Evolutionary conservation across 1,284 basidiomycete genomes (phyloP), one percentile per base, ranked within the genome.

Genomic region (Gomphus bonarii): DNA sequence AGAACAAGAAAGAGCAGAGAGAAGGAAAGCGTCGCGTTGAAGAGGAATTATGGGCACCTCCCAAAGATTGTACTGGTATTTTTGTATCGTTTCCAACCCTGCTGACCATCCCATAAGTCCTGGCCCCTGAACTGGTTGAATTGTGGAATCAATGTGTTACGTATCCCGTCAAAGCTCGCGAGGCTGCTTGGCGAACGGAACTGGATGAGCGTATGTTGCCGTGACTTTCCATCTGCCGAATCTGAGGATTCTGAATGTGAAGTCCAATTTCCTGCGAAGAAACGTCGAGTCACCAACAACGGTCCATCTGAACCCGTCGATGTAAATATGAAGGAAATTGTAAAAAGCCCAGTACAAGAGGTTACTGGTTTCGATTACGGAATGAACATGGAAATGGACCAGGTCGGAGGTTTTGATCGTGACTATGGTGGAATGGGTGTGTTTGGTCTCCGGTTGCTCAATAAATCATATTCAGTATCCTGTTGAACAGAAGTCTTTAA

Each of bases 21-120:
- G 73, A 77, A 40, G 74, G 74, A 50, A 73, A 70, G 30, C 75
- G 71, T 60, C 63, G 82, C 7, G 70, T 88, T 33, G 78, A 85
- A 58, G 75, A 81, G 49, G 74, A 85, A 67, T 70, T 91, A 11
- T 88, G 80, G 76, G 78, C 80, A n/a, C 78, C 75, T 22, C 88
- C 88, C 0, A 69, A 69, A 53, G 78, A 79, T 59, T 75, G 87
- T 90, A 65, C 68, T 81, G 68, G 12, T 22, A 12, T 25, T 20
- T 2, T 42, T 59, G 20, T 18, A 20, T 12, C 11, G 49, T 16
- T 52, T 20, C n/a, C 42, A 49, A 10, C n/a, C 16, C 14, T 33
- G 22, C 43, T 33, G n/a, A 50, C 12, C 6, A 58, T 11, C 31
- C 38, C 44, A n/a, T 12, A 59, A 89, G 87, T 89, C 50, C 74